Evolutionary conservation across 75 land plant species (phyloP).

Genomic region (Ceratopteris richardii): DNA sequence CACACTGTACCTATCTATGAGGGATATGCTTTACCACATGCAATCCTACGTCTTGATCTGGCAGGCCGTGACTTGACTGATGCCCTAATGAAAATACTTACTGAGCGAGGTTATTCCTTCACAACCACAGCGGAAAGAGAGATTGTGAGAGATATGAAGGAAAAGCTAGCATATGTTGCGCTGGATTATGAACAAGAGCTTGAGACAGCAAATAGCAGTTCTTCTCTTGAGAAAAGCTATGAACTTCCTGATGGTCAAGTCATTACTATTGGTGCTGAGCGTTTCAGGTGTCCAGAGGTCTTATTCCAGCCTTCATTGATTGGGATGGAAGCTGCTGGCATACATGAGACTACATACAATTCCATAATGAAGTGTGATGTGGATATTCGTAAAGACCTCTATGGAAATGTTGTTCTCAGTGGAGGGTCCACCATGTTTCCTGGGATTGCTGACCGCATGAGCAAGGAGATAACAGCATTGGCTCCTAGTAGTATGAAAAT

Average conservation of each 20-base stretch:
- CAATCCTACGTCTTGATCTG: constrained; percentile 41
- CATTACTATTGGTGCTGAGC: constrained; percentile 47
- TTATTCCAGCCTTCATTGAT: constrained; percentile 48
- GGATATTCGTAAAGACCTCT: constrained; percentile 49
- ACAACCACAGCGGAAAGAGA: constrained; percentile 45
- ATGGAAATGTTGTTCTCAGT: constrained; percentile 45
- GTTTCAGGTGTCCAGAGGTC: constrained; percentile 53
- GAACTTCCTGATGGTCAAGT: constrained; percentile 50
- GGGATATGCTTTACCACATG: constrained; percentile 48
- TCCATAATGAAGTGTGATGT: constrained; percentile 64
- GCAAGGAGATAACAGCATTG: constrained; percentile 45
- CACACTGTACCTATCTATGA: constrained; percentile 56
- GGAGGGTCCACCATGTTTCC: constrained; percentile 54
- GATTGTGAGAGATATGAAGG: constrained; percentile 49
- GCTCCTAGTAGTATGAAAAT: constrained; percentile 46
- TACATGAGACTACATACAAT: constrained; percentile 40
- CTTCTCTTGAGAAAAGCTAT: constrained; percentile 42
- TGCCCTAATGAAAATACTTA: constrained; percentile 44
- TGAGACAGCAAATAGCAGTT: constrained; percentile 29
- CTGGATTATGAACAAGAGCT: constrained; percentile 53
- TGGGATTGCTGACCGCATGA: constrained; percentile 50
- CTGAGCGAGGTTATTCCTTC: constrained; percentile 51
- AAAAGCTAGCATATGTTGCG: constrained; percentile 45
- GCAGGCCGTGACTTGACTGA: constrained; percentile 52
- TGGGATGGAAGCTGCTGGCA: constrained; percentile 49